phyloP scores from a whole-genome alignment of 2,329 filamentous ascomycete species.

The Chalaropsis ovoidea region DNA sequence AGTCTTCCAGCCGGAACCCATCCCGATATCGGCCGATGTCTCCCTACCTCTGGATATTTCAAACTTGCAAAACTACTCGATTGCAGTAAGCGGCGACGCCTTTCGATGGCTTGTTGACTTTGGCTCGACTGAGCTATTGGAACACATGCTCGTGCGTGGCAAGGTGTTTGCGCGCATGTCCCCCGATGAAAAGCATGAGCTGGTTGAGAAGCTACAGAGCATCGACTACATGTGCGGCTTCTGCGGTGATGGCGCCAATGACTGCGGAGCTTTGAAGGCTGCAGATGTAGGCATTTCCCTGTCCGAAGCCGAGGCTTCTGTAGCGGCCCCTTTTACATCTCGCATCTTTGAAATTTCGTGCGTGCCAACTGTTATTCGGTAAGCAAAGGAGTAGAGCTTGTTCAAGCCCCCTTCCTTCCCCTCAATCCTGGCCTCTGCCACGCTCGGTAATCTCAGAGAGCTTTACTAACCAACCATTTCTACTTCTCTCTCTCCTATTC shows the following conservation, averaged over 20 bases:
- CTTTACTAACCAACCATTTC: not conserved
- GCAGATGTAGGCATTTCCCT: conserved; percentile 95
- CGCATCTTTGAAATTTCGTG: conserved; percentile 93
- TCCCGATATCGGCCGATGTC: conserved; percentile 61
- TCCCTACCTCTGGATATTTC: conserved; percentile 78
- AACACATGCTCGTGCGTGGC: conserved; percentile 78
- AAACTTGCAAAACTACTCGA: conserved; percentile 72
- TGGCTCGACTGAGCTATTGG: conserved; percentile 67
- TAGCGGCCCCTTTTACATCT: conserved; percentile 95
- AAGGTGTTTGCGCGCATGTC: conserved; percentile 98
- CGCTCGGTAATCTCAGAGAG: no score
- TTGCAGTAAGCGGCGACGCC: conserved; percentile 85
- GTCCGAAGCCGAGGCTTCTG: conserved; percentile 92
- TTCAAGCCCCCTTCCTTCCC: not conserved
- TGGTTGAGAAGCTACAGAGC: conserved; percentile 92
- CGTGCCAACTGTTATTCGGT: conserved; percentile 79
- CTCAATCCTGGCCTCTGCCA: not conserved
- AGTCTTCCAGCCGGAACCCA: conserved; percentile 52
- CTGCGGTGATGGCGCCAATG: conserved; percentile 94
- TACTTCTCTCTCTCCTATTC: not conserved
- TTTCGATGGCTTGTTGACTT: conserved; percentile 96
- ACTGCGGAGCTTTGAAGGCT: conserved; percentile 92
- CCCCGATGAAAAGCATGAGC: conserved; percentile 93
- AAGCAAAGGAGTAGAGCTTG: not conserved
- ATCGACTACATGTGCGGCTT: conserved; percentile 94